phyloP scores from a whole-genome alignment of 2,329 filamentous ascomycete species.

The Aphanocladium album region DNA sequence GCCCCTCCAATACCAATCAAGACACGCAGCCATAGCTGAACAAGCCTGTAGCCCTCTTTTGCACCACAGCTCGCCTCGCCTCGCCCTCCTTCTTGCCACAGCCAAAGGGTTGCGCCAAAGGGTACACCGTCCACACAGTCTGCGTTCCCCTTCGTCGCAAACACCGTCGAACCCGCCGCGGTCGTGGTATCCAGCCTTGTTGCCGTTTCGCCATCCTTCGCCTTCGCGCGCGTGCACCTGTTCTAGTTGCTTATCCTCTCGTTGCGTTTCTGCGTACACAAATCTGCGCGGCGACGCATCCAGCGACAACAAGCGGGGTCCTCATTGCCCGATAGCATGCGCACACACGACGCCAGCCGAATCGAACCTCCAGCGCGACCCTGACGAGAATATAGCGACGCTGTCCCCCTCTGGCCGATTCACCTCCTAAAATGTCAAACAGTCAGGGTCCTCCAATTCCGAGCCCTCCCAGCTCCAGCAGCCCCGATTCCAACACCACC shows the following conservation, averaged over 20 bases:
- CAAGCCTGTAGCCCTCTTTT: neutral
- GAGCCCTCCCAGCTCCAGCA: neutral
- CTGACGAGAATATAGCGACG: neutral
- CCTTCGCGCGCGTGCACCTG: too few relatives aligned
- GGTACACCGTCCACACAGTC: too few relatives aligned
- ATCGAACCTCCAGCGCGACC: neutral
- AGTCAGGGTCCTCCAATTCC: neutral
- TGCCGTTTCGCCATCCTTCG: too few relatives aligned
- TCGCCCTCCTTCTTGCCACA: neutral
- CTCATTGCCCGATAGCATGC: neutral
- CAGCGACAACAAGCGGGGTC: neutral
- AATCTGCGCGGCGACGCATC: neutral
- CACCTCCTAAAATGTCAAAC: neutral
- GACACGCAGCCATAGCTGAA: neutral
- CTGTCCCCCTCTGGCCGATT: neutral
- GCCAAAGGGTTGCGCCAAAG: neutral
- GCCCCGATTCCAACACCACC: neutral
- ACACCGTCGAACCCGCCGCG: neutral
- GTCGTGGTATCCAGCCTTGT: too few relatives aligned
- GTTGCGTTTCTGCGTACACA: neutral
- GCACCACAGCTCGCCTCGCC: neutral
- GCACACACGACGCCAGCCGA: neutral
- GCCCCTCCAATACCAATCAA: neutral
- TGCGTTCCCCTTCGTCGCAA: too few relatives aligned
- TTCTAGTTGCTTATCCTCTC: neutral